Conservation (phyloP, 2,329 filamentous ascomycete genomes). For the Talaromyces rugulosus region DNA sequence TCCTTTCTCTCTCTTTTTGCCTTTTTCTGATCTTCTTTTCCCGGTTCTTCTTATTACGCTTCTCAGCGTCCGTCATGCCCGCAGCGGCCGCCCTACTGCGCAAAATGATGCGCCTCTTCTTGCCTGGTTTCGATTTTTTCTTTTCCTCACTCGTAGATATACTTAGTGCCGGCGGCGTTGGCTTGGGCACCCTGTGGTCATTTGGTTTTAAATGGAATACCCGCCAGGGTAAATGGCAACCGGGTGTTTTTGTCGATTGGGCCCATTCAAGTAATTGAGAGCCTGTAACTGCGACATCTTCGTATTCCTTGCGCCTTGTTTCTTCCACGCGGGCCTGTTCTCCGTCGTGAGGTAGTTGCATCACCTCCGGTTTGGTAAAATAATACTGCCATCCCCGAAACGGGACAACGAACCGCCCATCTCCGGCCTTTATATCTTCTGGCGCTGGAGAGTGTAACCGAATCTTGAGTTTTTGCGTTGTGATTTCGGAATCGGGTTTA, state of each 20-base stretch:
- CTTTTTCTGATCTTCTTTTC: constrained; percentile 35
- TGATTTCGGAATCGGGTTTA: not conserved
- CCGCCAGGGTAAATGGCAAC: constrained; percentile 39
- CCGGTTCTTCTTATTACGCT: constrained; percentile 36
- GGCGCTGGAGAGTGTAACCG: constrained; percentile 37
- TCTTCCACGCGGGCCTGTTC: not conserved
- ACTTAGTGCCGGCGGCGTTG: not conserved
- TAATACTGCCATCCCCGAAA: constrained; percentile 42
- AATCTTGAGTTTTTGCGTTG: constrained; percentile 36
- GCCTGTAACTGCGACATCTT: constrained; percentile 34
- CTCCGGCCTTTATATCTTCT: constrained; percentile 18
- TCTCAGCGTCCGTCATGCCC: constrained; percentile 33
- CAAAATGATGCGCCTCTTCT: constrained; percentile 38
- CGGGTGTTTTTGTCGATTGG: constrained; percentile 23
- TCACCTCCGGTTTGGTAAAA: constrained; percentile 31
- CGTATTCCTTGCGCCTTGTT: constrained; percentile 27
- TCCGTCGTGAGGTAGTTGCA: constrained; percentile 16
- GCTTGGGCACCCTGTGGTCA: constrained; percentile 5
- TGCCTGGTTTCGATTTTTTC: constrained; percentile 38
- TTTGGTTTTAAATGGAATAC: constrained; percentile 32
- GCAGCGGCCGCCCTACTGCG: constrained; percentile 27
- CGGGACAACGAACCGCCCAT: constrained; percentile 36
- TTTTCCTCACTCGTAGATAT: not conserved
- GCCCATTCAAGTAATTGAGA: constrained; percentile 28
- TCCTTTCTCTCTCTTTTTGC: constrained; percentile 34